Percentiles rank a stretch among this genome's conserved stretches.
Conservation (phyloP, 306 rosid species). For the Citrullus colocynthis region DNA sequence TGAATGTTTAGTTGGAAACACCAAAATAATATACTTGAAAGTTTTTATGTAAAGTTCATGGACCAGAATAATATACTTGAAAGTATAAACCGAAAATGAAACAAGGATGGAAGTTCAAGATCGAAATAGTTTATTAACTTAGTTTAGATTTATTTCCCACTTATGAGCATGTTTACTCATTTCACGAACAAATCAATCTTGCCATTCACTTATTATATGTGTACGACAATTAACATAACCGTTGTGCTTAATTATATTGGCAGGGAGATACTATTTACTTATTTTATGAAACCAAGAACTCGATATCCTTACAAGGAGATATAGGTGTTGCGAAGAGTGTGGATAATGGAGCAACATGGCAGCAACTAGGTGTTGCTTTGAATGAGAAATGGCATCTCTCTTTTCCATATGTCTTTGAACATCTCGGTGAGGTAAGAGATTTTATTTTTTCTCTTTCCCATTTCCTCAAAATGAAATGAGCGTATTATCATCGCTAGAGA, state of each 20-base stretch:
- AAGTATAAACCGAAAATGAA: neutral
- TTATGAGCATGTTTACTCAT: neutral
- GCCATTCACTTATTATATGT: neutral
- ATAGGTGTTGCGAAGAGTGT: constrained; percentile 90
- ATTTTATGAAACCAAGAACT: constrained; percentile 86
- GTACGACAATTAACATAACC: constrained; percentile 1
- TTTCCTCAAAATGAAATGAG: neutral
- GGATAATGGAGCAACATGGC: constrained; percentile 92
- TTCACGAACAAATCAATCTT: neutral
- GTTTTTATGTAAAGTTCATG: neutral
- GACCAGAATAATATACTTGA: neutral
- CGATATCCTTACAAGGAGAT: constrained; percentile 80
- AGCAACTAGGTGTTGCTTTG: constrained; percentile 81
- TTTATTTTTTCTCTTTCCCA: neutral
- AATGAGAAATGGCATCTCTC: constrained; percentile 97
- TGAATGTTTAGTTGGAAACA: neutral
- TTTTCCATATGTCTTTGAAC: constrained; percentile 69
- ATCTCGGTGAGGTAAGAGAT: constrained; percentile 53
- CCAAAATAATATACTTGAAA: neutral
- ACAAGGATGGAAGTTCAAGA: neutral
- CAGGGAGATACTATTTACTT: constrained; percentile 70
- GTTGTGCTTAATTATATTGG: constrained; percentile 11
- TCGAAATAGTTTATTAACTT: neutral
- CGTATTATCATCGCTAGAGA: neutral
- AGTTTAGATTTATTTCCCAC: neutral